A percentile compares a stretch with the other conserved stretches of the same genome.
Conservation (phyloP, 1,284 basidiomycete species). For the Cystobasidium slooffiae region DNA sequence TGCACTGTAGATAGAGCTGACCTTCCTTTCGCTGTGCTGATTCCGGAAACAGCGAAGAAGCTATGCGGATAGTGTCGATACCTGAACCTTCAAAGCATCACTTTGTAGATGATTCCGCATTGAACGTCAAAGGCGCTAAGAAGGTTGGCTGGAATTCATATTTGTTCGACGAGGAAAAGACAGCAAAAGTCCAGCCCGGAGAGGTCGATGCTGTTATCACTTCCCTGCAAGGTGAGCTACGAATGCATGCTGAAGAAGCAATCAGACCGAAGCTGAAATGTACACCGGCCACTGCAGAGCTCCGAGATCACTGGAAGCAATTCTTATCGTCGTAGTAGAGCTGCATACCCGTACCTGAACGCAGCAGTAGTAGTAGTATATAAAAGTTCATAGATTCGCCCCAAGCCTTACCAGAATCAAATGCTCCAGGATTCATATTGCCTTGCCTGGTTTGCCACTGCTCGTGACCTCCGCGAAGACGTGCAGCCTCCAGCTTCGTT, state of each 20-base stretch:
- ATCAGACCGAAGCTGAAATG: background rate
- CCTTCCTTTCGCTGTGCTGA: no score
- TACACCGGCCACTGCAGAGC: conserved; percentile 1
- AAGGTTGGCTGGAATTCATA: conserved; percentile 24
- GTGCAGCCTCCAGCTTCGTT: no score
- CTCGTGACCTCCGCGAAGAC: no score
- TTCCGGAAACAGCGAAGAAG: conserved; percentile 23
- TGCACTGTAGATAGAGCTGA: no score
- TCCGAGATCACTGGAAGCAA: conserved; percentile 15
- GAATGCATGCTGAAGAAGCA: background rate
- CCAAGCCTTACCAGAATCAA: no score
- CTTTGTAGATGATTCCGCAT: conserved; percentile 41
- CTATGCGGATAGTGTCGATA: conserved; percentile 15
- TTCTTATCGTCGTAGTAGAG: background rate
- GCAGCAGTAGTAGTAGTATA: background rate
- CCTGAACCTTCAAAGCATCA: conserved; percentile 32
- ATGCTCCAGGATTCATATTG: no score
- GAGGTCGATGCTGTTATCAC: conserved; percentile 7
- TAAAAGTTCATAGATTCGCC: background rate
- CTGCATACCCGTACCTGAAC: background rate
- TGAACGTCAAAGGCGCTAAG: conserved; percentile 41
- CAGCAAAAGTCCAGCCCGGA: background rate
- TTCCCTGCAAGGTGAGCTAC: conserved; percentile 25
- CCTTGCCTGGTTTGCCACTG: no score
- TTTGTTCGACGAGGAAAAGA: conserved; percentile 34